Percentiles rank a stretch among this genome's conserved stretches.
phyloP scores from a whole-genome alignment of 352 stramenopile genomes.

The Ophiocytium majus region DNA sequence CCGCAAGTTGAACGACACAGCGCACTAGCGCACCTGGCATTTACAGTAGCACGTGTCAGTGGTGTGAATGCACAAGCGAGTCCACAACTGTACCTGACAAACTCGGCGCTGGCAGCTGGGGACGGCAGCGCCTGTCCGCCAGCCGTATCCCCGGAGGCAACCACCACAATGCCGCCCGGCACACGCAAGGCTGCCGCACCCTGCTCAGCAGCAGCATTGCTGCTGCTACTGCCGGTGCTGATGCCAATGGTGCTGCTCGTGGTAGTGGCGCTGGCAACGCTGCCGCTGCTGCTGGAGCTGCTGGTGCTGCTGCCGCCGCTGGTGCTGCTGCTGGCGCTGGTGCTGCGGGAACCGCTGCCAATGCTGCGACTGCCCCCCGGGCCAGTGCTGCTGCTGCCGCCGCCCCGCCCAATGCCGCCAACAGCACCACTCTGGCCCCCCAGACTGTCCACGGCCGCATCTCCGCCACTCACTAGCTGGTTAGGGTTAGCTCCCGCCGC shows the following conservation, averaged over 20 bases:
- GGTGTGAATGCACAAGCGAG: background rate
- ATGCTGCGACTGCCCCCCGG: too few species aligned
- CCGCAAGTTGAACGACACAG: background rate
- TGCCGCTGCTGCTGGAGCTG: background rate
- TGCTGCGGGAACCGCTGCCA: background rate
- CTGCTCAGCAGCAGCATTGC: background rate
- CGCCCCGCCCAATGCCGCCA: background rate
- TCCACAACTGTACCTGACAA: background rate
- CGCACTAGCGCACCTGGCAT: background rate
- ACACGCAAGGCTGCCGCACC: too few species aligned
- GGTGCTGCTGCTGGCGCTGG: background rate
- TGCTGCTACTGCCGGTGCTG: background rate
- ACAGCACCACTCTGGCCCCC: background rate
- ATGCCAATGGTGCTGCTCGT: background rate
- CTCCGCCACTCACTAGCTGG: background rate
- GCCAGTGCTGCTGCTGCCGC: too few species aligned
- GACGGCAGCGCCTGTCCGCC: too few species aligned
- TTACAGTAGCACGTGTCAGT: background rate
- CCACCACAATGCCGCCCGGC: too few species aligned
- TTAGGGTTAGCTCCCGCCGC: background rate
- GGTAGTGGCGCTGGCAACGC: background rate
- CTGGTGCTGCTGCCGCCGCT: background rate
- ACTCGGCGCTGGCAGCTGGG: background rate
- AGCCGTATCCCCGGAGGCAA: background rate
- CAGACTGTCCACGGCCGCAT: background rate